Percentiles rank a stretch among this genome's conserved stretches.
These are phyloP conservation scores for Roridomyces roridus DNA, from an alignment of 768 basidiomycete species.

Conservation along the genomic window DNA sequence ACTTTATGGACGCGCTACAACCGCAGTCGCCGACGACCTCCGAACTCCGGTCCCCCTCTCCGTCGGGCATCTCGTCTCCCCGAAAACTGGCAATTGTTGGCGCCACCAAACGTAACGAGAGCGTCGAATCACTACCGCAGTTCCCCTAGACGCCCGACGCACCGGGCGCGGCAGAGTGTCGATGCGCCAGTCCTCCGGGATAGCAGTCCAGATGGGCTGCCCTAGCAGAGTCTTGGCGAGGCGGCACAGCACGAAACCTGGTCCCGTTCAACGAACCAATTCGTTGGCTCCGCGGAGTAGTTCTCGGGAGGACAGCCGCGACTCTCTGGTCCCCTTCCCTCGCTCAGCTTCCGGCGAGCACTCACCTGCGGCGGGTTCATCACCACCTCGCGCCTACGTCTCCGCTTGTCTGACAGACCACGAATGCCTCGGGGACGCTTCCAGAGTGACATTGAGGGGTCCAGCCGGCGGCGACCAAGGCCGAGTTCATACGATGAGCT, in stretches of 20 bases:
- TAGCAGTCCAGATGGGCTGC: constrained; percentile 60
- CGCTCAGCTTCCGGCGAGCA: constrained; percentile 61
- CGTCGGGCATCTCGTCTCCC: constrained; percentile 50
- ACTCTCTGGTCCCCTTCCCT: constrained; percentile 69
- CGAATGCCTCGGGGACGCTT: constrained; percentile 66
- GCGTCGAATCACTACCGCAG: constrained; percentile 51
- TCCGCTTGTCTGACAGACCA: constrained; percentile 39
- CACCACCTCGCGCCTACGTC: constrained; percentile 44
- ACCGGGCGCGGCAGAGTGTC: constrained; percentile 69
- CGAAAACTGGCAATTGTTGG: constrained; percentile 65
- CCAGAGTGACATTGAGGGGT: constrained; percentile 75
- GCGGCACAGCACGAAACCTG: constrained; percentile 62
- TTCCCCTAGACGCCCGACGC: constrained; percentile 64
- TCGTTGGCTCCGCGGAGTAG: constrained; percentile 50
- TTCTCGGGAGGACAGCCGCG: constrained; percentile 39
- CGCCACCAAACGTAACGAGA: constrained; percentile 49
- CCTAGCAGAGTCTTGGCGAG: constrained; percentile 54
- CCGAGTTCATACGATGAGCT: constrained; percentile 76
- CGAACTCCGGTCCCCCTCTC: constrained; percentile 33
- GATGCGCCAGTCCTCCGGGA: constrained; percentile 62
- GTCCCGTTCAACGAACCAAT: constrained; percentile 49
- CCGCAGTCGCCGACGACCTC: constrained; percentile 35
- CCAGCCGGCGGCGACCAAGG: constrained; percentile 58
- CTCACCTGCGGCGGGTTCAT: constrained; percentile 21
- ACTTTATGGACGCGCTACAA: constrained; percentile 70